Evolutionary conservation across 2,329 filamentous ascomycete genomes (phyloP), one percentile per base, ranked within the genome.

Genomic region (Sphaerulina musiva): DNA sequence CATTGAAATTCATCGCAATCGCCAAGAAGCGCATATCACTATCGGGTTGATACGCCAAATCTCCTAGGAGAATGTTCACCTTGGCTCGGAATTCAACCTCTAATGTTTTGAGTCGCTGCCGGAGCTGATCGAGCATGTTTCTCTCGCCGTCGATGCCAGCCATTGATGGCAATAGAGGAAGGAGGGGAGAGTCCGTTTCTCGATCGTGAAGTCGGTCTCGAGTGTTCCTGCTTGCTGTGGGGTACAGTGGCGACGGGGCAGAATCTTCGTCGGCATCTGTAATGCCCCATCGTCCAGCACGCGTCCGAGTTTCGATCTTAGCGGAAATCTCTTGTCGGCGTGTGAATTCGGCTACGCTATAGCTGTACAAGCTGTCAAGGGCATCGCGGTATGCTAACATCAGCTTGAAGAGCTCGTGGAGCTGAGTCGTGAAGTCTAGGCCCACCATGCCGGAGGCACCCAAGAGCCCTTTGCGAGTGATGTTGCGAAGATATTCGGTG

Each of bases 1-100:
- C 92, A 72, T 98, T 98, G 73, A 97, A 98, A 73, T 97, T 98
- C 89, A 98, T 97, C 40, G 93, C 88, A 45, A 97, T 90, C 39
- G 89, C 93, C 61, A 98, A 74, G 76, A 97, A 97, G 51, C 92
- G 80, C 84, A 98, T 89, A 70, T 98, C 93, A 48, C 91, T 85
- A 69, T 98, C 93, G 0, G 90, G 86, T 72, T 97, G 92, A 72
- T 95, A 92, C 7, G 89, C 87, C 59, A 98, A 72, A 69, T 98
- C 95, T 11, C 93, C 90, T 3, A 98, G 76, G 51, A 98, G 74
- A 40, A 91, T 77, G 69, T 89, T 89, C 46, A 97, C 80, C 29
- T 87, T 81, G 1, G 80, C 79, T 57, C 83, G 80, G 74, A 97
- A 98, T 55, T 89, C 86, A 10, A 78, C 75, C 8, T 87, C 85